These are phyloP conservation scores for Pterulicium gracile DNA, from an alignment of 1,284 basidiomycete species.

Conservation along the genomic window DNA sequence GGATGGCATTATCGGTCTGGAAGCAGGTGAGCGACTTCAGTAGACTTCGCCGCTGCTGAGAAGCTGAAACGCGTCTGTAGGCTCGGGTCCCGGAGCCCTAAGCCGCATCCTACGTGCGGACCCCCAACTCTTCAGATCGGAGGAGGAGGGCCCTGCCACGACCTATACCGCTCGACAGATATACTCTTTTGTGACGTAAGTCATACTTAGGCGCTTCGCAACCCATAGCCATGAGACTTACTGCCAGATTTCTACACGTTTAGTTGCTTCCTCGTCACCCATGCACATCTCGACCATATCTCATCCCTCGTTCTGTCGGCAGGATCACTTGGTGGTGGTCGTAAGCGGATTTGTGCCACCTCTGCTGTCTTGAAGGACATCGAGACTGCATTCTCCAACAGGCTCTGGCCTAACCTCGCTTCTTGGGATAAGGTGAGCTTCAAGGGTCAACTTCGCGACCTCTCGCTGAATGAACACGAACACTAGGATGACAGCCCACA, in stretches of 20 bases:
- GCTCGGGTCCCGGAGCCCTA: constrained; percentile 63
- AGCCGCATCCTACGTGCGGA: constrained; percentile 37
- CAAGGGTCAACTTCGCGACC: not conserved
- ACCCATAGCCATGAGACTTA: constrained; percentile 2
- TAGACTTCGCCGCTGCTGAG: not conserved
- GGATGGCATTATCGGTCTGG: constrained; percentile 60
- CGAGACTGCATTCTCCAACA: constrained; percentile 64
- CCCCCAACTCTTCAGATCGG: constrained; percentile 37
- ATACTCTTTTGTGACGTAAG: constrained; percentile 49
- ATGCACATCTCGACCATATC: constrained; percentile 79
- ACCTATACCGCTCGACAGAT: constrained; percentile 36
- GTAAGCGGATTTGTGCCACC: constrained; percentile 57
- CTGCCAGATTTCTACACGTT: constrained; percentile 1
- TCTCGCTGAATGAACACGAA: not conserved
- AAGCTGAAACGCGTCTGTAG: constrained; percentile 22
- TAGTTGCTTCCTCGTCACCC: constrained; percentile 58
- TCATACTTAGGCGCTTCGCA: constrained; percentile 2
- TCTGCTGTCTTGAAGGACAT: constrained; percentile 56
- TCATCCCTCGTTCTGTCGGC: constrained; percentile 66
- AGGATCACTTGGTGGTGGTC: constrained; percentile 51
- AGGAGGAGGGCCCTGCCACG: constrained; percentile 13
- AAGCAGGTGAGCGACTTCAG: constrained; percentile 47
- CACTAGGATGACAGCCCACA: constrained; percentile 30
- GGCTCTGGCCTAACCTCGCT: constrained; percentile 76
- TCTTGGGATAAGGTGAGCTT: constrained; percentile 44